These are phyloP conservation scores for Babesia ovata DNA, from an alignment of 169 alveolate species.

Conservation along the genomic window DNA sequence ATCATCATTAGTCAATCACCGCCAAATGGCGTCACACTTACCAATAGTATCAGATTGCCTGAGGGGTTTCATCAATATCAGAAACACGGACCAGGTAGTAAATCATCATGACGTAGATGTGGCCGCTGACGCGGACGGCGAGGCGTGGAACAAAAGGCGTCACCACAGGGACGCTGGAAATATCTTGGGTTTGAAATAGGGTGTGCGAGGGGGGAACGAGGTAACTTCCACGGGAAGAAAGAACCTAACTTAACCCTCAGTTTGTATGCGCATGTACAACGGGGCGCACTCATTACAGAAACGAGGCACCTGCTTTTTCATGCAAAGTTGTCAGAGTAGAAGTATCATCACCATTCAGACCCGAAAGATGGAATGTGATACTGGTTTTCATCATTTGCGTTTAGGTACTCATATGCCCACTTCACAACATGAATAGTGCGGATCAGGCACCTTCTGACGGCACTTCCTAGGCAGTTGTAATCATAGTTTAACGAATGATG, in stretches of 20 bases:
- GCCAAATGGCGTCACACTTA: background rate
- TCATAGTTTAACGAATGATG: constrained; percentile 40
- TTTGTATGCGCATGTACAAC: constrained; percentile 65
- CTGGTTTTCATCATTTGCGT: constrained; percentile 38
- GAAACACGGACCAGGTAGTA: constrained; percentile 60
- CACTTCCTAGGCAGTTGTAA: constrained; percentile 44
- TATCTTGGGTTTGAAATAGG: background rate
- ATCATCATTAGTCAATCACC: constrained; percentile 44
- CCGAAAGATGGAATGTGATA: constrained; percentile 70
- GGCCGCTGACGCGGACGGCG: too few species aligned
- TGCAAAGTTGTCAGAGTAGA: constrained; percentile 47
- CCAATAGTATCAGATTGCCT: constrained; percentile 27
- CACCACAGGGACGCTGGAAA: background rate
- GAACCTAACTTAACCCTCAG: constrained; percentile 71
- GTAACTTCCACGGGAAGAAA: constrained; percentile 22
- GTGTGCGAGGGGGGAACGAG: constrained; percentile 78
- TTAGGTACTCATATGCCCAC: constrained; percentile 30
- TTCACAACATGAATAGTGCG: constrained; percentile 24
- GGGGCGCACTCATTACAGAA: constrained; percentile 44
- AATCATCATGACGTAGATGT: background rate
- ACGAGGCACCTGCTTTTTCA: constrained; percentile 65
- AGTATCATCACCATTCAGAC: constrained; percentile 67
- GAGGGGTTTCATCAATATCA: constrained; percentile 46
- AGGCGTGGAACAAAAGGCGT: background rate
- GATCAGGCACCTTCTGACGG: constrained; percentile 55